These are phyloP conservation scores for Chlorella sp. DNA, from an alignment of 139 green algal species.

Conservation along the genomic window DNA sequence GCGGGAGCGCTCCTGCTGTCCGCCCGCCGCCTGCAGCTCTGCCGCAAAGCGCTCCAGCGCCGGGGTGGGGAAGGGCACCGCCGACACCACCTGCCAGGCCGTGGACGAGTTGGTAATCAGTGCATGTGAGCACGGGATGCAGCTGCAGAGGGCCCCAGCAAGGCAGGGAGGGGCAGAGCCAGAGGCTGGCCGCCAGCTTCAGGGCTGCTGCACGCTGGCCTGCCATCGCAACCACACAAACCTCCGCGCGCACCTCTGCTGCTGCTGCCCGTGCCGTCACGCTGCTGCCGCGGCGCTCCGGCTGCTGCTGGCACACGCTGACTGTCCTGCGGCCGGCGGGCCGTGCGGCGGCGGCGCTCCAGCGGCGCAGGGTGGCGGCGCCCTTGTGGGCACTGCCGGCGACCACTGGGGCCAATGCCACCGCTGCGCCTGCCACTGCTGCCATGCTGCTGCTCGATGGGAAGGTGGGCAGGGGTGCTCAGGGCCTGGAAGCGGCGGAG, in stretches of 20 bases:
- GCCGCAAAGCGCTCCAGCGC: background rate
- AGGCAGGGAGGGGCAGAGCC: background rate
- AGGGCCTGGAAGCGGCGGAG: too few relatives aligned
- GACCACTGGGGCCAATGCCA: too few relatives aligned
- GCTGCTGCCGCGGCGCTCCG: background rate
- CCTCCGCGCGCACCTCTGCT: background rate
- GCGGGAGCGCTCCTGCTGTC: conserved; percentile 49
- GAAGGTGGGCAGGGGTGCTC: too few relatives aligned
- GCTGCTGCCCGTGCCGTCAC: background rate
- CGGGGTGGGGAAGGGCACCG: conserved; percentile 11
- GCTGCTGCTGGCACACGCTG: background rate
- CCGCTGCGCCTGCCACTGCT: too few relatives aligned
- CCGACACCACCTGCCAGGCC: background rate
- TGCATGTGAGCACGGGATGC: background rate
- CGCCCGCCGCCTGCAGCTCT: conserved; percentile 24
- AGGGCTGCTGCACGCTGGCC: background rate
- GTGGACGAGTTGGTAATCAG: background rate
- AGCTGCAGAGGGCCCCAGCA: too few relatives aligned
- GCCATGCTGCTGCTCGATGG: too few relatives aligned
- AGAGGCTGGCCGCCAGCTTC: background rate
- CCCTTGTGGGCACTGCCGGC: too few relatives aligned
- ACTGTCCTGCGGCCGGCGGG: background rate
- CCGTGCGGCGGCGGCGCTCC: too few relatives aligned
- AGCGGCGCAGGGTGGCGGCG: too few relatives aligned
- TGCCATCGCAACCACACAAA: background rate